phyloP scores from a whole-genome alignment of 352 stramenopile genomes.

The Phytopythium delawarense region DNA sequence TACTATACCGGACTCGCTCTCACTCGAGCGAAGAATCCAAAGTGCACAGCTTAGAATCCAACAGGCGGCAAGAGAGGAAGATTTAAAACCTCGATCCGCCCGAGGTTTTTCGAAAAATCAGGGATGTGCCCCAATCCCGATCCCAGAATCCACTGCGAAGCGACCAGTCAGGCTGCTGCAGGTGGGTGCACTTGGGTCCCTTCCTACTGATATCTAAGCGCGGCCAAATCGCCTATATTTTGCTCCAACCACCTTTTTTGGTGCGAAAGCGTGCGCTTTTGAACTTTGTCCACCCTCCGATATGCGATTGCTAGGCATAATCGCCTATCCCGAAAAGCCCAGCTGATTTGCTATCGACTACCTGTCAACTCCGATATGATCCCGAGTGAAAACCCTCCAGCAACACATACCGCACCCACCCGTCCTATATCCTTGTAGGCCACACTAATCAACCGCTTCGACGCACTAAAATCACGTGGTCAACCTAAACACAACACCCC shows the following conservation, averaged over 20 bases:
- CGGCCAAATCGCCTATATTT: no score
- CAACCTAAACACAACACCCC: no score
- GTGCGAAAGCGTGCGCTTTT: no score
- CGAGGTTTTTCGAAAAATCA: slow-evolving; percentile 1
- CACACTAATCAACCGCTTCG: background rate
- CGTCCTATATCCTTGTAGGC: background rate
- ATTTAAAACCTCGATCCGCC: background rate
- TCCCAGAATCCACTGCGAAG: slow-evolving; percentile 2
- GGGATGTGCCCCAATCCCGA: background rate
- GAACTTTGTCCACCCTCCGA: no score
- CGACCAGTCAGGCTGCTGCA: no score
- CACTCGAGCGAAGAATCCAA: background rate
- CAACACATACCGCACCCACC: background rate
- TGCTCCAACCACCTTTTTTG: no score
- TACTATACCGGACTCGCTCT: background rate
- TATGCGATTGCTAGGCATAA: no score
- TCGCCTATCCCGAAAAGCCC: no score
- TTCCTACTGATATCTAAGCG: background rate
- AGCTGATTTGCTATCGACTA: background rate
- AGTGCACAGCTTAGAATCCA: background rate
- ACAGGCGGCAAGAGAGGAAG: background rate
- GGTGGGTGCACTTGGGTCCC: background rate
- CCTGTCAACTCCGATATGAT: background rate
- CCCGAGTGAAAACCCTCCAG: background rate
- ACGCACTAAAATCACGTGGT: no score